Percentiles rank a stretch among this genome's conserved stretches.
These are phyloP conservation scores for Pythium folliculosum DNA, from an alignment of 352 stramenopile species.

Conservation along the genomic window DNA sequence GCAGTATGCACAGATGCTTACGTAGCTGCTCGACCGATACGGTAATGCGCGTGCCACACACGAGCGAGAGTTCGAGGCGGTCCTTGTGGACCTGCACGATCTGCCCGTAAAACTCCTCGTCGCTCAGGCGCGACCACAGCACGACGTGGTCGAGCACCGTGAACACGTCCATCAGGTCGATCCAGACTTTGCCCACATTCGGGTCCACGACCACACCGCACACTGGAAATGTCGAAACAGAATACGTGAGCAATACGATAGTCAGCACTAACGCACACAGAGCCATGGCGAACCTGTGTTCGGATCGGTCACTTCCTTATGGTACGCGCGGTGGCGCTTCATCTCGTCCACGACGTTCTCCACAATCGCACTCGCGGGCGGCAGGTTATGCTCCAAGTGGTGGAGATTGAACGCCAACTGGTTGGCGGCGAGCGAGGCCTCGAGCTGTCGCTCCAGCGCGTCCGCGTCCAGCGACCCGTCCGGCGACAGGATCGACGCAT, in stretches of 20 bases:
- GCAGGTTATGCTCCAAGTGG: constrained; percentile 49
- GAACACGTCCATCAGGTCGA: constrained; percentile 34
- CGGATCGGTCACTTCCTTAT: constrained; percentile 24
- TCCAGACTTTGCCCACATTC: constrained; percentile 19
- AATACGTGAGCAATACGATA: not conserved
- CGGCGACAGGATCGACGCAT: not conserved
- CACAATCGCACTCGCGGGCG: constrained; percentile 41
- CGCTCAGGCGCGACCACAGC: constrained; percentile 46
- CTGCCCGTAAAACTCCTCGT: constrained; percentile 68
- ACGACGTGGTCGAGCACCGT: constrained; percentile 54
- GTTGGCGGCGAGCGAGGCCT: constrained; percentile 25
- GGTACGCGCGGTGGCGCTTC: constrained; percentile 17
- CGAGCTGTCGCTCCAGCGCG: constrained; percentile 36
- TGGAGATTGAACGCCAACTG: constrained; percentile 57
- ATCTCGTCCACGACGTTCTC: constrained; percentile 37
- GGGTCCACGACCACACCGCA: constrained; percentile 23
- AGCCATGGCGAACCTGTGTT: constrained; percentile 12
- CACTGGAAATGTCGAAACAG: not conserved
- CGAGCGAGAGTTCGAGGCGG: constrained; percentile 45
- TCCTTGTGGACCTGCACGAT: constrained; percentile 38
- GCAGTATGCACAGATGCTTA: constrained; percentile 43
- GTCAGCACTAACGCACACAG: not conserved
- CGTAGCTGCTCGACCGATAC: constrained; percentile 40
- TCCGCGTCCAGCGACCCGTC: constrained; percentile 19
- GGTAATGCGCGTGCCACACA: constrained; percentile 46